A percentile compares a stretch with the other conserved stretches of the same genome.
phyloP scores from a whole-genome alignment of 805 yeast species.

The Spathaspora arborariae region DNA sequence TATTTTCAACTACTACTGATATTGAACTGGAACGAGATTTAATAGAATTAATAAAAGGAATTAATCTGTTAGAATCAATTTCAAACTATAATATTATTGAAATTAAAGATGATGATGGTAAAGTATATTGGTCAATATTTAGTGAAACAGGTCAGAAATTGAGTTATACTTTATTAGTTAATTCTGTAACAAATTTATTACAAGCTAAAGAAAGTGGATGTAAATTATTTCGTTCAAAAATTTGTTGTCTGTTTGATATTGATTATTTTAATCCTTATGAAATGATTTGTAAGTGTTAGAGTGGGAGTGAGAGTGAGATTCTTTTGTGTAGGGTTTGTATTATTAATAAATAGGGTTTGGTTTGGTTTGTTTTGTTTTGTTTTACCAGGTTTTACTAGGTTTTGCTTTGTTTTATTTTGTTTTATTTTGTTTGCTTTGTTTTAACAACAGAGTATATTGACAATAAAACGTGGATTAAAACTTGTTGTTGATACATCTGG shows the following conservation, averaged over 20 bases:
- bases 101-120: background rate
- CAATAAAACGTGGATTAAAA: too few species aligned
- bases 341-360: too few species aligned
- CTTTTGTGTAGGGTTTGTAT: too few species aligned
- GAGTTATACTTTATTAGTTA: background rate
- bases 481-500: too few species aligned
- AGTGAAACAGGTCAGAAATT: background rate
- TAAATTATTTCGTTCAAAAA: background rate
- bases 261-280: background rate
- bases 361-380: too few species aligned
- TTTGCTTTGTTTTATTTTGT: too few species aligned
- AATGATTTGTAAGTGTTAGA: background rate
- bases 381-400: too few species aligned
- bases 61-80: background rate
- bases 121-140: background rate
- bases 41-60: background rate
- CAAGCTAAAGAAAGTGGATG: background rate
- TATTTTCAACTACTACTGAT: constrained; percentile 1
- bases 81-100: constrained; percentile 1
- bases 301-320: background rate
- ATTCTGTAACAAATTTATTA: background rate
- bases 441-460: too few species aligned
- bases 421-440: too few species aligned
- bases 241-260: constrained; percentile 1
- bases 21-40: background rate